Evolutionary conservation across 257 asterid species (phyloP).

Genomic region (Hygrophila difformis): DNA sequence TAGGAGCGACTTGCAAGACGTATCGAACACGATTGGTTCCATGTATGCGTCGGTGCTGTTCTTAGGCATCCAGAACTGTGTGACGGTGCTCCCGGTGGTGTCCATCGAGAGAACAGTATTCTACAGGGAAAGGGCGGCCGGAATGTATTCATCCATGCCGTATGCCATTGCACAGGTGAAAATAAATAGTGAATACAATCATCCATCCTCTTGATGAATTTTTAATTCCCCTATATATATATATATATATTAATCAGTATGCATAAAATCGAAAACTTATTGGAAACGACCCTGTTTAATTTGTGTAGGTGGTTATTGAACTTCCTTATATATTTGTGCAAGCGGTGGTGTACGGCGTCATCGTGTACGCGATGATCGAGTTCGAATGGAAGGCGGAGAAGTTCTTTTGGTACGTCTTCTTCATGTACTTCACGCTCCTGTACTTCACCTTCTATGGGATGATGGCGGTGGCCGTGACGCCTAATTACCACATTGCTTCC

Average conservation of each 20-base stretch:
- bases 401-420: constrained; percentile 32
- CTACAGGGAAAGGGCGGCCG: constrained; percentile 52
- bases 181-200: neutral
- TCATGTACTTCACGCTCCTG: constrained; percentile 34
- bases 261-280: too few species aligned
- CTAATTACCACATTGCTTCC: constrained; percentile 37
- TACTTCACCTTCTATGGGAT: constrained; percentile 50
- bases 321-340: constrained; percentile 39
- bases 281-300: neutral
- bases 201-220: neutral
- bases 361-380: constrained; percentile 40
- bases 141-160: constrained; percentile 54
- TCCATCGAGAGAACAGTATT: constrained; percentile 38
- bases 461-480: constrained; percentile 43
- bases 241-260: too few species aligned
- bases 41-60: constrained; percentile 29
- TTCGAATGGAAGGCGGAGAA: constrained; percentile 39
- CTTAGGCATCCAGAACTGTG: constrained; percentile 28
- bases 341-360: constrained; percentile 23
- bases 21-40: constrained; percentile 29
- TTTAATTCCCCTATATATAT: neutral
- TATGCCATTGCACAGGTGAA: constrained; percentile 45
- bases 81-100: constrained; percentile 36
- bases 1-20: constrained; percentile 23
- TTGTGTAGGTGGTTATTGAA: constrained; percentile 34